Conservation (phyloP, 441 rosid species). For the Theobroma grandiflorum region DNA sequence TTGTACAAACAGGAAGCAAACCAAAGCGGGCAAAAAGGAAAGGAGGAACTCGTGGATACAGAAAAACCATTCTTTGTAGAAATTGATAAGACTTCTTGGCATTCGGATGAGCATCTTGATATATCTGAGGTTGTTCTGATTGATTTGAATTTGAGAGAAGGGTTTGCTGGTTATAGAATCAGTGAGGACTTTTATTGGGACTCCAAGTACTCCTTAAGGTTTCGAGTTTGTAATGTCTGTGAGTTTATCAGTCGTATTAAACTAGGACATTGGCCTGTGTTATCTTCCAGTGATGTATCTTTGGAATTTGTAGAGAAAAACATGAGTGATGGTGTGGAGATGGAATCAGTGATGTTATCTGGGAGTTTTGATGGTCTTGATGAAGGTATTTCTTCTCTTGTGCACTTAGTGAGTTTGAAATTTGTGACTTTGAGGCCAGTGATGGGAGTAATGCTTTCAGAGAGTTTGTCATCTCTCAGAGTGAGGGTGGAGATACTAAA, state of each 20-base stretch:
- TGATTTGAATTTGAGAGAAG: conserved; percentile 54
- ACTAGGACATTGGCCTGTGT: conserved; percentile 90
- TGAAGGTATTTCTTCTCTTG: conserved; percentile 84
- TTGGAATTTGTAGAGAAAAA: conserved; percentile 66
- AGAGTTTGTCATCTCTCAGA: conserved; percentile 58
- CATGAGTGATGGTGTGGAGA: conserved; percentile 45
- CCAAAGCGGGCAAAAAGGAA: conserved; percentile 28
- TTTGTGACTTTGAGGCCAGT: conserved; percentile 75
- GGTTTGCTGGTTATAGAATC: conserved; percentile 46
- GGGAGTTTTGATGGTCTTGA: conserved; percentile 88
- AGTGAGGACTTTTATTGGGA: conserved; percentile 49
- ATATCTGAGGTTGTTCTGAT: conserved; percentile 78
- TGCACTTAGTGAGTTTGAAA: conserved; percentile 73
- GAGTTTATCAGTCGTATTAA: conserved; percentile 69
- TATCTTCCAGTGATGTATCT: conserved; percentile 66
- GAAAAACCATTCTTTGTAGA: conserved; percentile 69
- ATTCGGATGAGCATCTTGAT: conserved; percentile 68
- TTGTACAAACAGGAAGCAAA: conserved; percentile 38
- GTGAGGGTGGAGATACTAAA: conserved; percentile 83
- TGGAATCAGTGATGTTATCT: conserved; percentile 57
- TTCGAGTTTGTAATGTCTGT: conserved; percentile 61
- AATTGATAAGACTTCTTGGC: conserved; percentile 53
- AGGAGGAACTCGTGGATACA: conserved; percentile 35
- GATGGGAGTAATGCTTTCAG: conserved; percentile 40
- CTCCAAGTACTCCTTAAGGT: conserved; percentile 64